Conservation (phyloP, 73 alveolate genomes). For the Paramecium caudatum region DNA sequence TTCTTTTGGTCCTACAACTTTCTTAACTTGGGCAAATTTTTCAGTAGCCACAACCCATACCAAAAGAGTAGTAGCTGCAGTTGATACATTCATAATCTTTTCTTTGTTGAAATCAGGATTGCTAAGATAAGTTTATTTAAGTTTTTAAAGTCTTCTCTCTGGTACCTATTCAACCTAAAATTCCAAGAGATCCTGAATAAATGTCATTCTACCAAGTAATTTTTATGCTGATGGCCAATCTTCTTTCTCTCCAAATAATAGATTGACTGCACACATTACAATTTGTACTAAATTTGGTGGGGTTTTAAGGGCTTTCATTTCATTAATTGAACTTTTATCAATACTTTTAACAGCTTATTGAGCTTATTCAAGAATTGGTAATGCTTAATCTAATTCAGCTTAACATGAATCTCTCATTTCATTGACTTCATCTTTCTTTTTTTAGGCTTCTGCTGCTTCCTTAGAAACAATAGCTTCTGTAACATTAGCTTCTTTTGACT, state of each 20-base stretch:
- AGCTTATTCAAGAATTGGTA: constrained; percentile 98
- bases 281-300: constrained; percentile 98
- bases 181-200: constrained; percentile 83
- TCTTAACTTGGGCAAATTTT: constrained; percentile 89
- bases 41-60: constrained; percentile 95
- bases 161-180: constrained; percentile 91
- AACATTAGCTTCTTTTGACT: constrained; percentile 94
- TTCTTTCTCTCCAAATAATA: constrained; percentile 92
- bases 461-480: constrained; percentile 92
- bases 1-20: constrained; percentile 98
- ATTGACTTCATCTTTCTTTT: constrained; percentile 85
- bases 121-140: constrained; percentile 80
- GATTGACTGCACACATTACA: constrained; percentile 96
- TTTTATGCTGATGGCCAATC: constrained; percentile 92
- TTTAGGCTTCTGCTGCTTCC: constrained; percentile 96
- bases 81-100: constrained; percentile 81
- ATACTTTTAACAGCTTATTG: constrained; percentile 96
- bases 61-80: constrained; percentile 88
- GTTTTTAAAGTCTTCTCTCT: constrained; percentile 81
- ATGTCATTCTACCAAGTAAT: constrained; percentile 89
- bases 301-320: constrained; percentile 97
- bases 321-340: constrained; percentile 97
- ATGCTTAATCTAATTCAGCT: constrained; percentile 96
- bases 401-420: constrained; percentile 95
- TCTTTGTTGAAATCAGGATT: constrained; percentile 87